Percentiles rank a stretch among this genome's conserved stretches.
phyloP scores from a whole-genome alignment of 371 early-diverging fungal species.

The Catenaria anguillulae region DNA sequence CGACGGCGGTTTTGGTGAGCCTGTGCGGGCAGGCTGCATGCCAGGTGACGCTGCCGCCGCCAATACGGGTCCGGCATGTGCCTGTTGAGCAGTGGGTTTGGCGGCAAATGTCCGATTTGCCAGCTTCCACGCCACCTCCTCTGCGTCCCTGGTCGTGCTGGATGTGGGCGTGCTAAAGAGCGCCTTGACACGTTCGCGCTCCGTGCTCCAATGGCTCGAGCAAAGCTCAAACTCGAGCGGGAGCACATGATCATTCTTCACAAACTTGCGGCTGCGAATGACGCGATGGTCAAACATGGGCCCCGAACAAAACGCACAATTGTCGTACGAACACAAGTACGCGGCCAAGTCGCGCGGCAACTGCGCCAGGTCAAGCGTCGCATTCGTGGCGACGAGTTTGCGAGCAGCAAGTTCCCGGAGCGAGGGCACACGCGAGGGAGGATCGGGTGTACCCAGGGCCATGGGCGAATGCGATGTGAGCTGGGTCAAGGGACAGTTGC shows the following conservation, averaged over 20 bases:
- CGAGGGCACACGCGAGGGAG: background rate
- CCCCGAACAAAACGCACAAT: background rate
- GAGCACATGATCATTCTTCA: background rate
- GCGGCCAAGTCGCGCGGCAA: background rate
- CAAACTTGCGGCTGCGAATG: too few relatives aligned
- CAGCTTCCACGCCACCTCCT: too few relatives aligned
- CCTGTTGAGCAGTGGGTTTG: too few relatives aligned
- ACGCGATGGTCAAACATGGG: background rate
- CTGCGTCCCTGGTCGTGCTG: too few relatives aligned
- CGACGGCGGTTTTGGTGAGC: too few relatives aligned
- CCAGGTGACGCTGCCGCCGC: too few relatives aligned
- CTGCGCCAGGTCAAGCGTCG: background rate
- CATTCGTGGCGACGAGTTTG: background rate
- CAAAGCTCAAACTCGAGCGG: background rate
- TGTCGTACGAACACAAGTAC: background rate
- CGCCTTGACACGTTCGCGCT: background rate
- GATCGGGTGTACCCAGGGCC: background rate
- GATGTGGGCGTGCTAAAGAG: background rate
- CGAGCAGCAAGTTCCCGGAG: background rate
- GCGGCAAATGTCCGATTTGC: too few relatives aligned
- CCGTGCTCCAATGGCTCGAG: background rate
- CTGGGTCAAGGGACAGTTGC: constrained; percentile 35
- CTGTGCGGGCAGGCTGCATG: too few relatives aligned
- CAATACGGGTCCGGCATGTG: too few relatives aligned
- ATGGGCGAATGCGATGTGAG: background rate